Percentiles rank a stretch among this genome's conserved stretches.
These are phyloP conservation scores for Trichophyton simii DNA, from an alignment of 2,329 filamentous ascomycete genomes.

Conservation along the genomic window DNA sequence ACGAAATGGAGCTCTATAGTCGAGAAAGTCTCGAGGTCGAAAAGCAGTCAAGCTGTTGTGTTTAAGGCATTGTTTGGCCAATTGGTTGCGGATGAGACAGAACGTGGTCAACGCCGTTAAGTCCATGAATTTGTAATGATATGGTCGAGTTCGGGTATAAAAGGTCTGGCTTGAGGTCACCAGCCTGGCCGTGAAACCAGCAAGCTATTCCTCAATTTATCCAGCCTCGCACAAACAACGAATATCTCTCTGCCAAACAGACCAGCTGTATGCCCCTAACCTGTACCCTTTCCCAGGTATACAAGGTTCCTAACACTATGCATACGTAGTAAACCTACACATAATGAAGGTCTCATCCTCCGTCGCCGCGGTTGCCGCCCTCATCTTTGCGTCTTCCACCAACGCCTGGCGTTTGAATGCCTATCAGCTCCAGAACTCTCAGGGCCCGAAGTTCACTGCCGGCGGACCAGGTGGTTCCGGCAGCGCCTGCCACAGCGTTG, in stretches of 20 bases:
- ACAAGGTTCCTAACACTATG: background rate
- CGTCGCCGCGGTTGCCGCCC: background rate
- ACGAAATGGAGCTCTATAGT: background rate
- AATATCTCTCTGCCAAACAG: background rate
- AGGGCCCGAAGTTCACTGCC: background rate
- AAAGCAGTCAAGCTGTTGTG: background rate
- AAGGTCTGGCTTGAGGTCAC: background rate
- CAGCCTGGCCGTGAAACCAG: background rate
- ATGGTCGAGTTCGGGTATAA: background rate
- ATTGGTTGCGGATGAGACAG: background rate
- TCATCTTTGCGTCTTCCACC: background rate
- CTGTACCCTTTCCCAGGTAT: background rate
- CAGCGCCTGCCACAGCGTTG: background rate
- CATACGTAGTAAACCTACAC: background rate
- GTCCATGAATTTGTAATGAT: background rate
- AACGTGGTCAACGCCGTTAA: background rate
- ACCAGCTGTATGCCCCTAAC: background rate
- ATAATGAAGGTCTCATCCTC: conserved; percentile 1
- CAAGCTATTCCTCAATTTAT: background rate
- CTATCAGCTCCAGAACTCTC: background rate
- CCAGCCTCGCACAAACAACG: background rate
- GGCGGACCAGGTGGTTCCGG: background rate
- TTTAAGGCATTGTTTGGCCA: background rate
- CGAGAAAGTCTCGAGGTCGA: background rate
- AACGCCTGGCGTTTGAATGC: conserved; percentile 2